Conservation (phyloP, 1,139 yeast species). For the Taphrina populina region DNA sequence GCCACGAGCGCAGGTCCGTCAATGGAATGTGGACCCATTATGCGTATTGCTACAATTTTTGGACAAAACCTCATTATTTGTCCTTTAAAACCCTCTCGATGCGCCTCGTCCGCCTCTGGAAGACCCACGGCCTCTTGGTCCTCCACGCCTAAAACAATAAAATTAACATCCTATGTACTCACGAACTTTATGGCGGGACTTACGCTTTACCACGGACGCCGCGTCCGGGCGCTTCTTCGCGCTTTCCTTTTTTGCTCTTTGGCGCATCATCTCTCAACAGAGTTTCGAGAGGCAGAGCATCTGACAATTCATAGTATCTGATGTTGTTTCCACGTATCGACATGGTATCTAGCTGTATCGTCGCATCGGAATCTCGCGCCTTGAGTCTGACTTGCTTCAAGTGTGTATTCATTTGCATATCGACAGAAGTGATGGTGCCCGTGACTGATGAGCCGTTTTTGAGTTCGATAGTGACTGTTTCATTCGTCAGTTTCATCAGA, state of each 20-base stretch:
- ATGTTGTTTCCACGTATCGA: constrained; percentile 89
- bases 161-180: constrained; percentile 37
- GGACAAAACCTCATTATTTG: too few species aligned
- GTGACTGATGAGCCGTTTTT: constrained; percentile 77
- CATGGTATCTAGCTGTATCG: constrained; percentile 61
- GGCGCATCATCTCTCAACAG: constrained; percentile 63
- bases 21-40: too few species aligned
- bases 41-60: too few species aligned
- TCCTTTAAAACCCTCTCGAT: constrained; percentile 40
- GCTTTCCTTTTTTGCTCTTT: constrained; percentile 45
- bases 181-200: constrained; percentile 31
- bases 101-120: constrained; percentile 43
- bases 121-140: constrained; percentile 40
- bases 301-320: constrained; percentile 82
- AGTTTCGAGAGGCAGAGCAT: constrained; percentile 77
- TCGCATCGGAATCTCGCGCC: constrained; percentile 55
- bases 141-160: constrained; percentile 38
- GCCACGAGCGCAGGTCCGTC: too few species aligned
- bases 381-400: constrained; percentile 78
- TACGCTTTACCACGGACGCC: constrained; percentile 35
- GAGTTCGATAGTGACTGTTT: constrained; percentile 85
- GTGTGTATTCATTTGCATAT: constrained; percentile 91
- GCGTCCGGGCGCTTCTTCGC: constrained; percentile 40
- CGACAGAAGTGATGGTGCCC: constrained; percentile 73
- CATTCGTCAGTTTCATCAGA: constrained; percentile 81